Evolutionary conservation across 2,329 filamentous ascomycete genomes (phyloP), one percentile per base, ranked within the genome.

Genomic region (Aspergillus luchuensis): DNA sequence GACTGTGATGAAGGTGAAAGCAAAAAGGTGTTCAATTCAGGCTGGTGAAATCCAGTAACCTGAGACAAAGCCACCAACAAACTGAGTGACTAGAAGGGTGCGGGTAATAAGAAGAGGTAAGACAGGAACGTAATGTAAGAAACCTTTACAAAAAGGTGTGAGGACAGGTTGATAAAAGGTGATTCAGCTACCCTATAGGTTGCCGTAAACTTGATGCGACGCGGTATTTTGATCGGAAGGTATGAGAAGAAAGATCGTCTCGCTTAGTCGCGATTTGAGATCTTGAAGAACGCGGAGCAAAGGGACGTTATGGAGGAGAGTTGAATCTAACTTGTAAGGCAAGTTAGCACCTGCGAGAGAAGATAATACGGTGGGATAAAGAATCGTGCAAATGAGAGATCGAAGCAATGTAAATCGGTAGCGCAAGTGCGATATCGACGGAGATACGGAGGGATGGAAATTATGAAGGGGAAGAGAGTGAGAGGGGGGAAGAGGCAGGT

Each of bases 1-100:
- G 65, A 61, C 47, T 59, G 28, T 58, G 28, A 48, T 39, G 28
- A 13, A 36, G 19, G 45, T 25, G 13, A 36, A 33, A 48, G 33
- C 47, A 50, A 17, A n/a, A n/a, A 50, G 47, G 51, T 43, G 21
- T 47, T 51, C 5, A 21, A 13, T 33, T 15, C 25, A 28, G 36
- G 38, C 30, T 23, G 52, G 41, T 43, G 8, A 8, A 2, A 21
- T 36, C 33, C 13, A 6, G 28, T 21, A 11, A 15, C 17, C 15
- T 8, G 19, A 38, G 10, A 10, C 17, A 21, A 49, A 49, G 45
- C 23, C 21, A 8, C 45, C 25, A 21, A 25, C 3, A 30, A 23
- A 49, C 15, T 23, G 8, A 49, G 23, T 30, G 47, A n/a, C 2
- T 30, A 13, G 47, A 50, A 19, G 25, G 11, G 8, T 5, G 21